phyloP scores from a whole-genome alignment of 257 asterid species.

The Petunia axillaris region DNA sequence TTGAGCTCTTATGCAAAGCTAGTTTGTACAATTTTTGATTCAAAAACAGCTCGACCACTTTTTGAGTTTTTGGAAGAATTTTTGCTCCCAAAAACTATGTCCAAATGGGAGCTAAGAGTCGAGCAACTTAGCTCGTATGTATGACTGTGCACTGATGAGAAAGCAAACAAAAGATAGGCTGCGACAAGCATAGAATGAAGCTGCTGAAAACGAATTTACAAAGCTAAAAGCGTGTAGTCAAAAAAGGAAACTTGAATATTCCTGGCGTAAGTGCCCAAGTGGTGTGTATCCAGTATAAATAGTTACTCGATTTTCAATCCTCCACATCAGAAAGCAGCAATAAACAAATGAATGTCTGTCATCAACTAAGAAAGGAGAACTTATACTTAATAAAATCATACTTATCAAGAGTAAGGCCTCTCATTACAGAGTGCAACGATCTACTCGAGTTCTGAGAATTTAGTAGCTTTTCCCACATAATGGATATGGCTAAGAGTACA shows the following conservation, averaged over 20 bases:
- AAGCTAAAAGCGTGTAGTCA: not conserved
- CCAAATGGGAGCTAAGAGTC: no score
- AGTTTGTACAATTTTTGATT: no score
- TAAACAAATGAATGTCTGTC: slow-evolving; percentile 11
- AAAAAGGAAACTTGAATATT: not conserved
- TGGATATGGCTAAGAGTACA: no score
- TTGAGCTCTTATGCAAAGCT: no score
- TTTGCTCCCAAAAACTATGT: no score
- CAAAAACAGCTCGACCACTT: no score
- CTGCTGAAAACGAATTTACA: not conserved
- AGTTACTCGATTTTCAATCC: not conserved
- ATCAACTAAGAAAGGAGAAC: not conserved
- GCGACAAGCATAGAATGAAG: not conserved
- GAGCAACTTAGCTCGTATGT: not conserved
- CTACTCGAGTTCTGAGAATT: no score
- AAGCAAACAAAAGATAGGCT: not conserved
- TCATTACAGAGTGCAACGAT: no score
- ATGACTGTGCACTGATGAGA: not conserved
- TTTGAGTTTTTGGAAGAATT: no score
- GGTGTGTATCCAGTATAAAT: not conserved
- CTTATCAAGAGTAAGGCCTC: no score
- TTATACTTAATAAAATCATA: not conserved
- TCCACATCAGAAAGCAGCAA: not conserved
- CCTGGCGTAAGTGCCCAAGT: not conserved
- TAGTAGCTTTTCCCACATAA: no score